These are phyloP conservation scores for Corinectria fuckeliana DNA, from an alignment of 2,329 filamentous ascomycete genomes.

Conservation along the genomic window DNA sequence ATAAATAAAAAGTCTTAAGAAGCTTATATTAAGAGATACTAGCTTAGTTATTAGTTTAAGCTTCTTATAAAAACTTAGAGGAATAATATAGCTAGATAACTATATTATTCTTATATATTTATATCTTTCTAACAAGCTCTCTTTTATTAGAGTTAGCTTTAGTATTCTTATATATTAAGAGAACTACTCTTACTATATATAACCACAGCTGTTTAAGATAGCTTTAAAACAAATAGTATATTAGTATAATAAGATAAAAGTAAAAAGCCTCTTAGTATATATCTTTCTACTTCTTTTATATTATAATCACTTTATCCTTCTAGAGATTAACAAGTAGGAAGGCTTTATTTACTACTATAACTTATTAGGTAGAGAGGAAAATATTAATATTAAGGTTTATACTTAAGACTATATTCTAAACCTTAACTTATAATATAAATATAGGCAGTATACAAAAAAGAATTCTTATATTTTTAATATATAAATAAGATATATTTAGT, in stretches of 20 bases:
- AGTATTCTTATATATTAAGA: background rate
- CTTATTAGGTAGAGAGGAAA: background rate
- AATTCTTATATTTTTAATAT: background rate
- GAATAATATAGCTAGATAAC: background rate
- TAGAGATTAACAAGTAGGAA: background rate
- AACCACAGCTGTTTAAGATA: background rate
- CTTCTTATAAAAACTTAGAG: background rate
- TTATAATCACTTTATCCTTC: background rate
- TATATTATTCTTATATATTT: background rate
- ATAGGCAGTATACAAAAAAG: background rate
- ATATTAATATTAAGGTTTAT: background rate
- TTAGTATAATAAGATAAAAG: background rate
- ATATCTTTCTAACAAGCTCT: background rate
- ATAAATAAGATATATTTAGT: background rate
- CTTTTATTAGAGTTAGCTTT: background rate
- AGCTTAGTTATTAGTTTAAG: background rate
- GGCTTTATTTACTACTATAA: background rate
- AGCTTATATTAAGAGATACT: background rate
- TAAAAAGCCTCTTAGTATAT: background rate
- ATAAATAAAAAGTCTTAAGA: background rate
- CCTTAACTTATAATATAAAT: background rate
- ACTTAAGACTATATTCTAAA: background rate
- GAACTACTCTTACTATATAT: background rate
- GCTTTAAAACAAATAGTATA: background rate
- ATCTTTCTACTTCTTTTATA: background rate